Evolutionary conservation across 495 filamentous ascomycete species (phyloP).

Genomic region (Rhypophila decipiens): DNA sequence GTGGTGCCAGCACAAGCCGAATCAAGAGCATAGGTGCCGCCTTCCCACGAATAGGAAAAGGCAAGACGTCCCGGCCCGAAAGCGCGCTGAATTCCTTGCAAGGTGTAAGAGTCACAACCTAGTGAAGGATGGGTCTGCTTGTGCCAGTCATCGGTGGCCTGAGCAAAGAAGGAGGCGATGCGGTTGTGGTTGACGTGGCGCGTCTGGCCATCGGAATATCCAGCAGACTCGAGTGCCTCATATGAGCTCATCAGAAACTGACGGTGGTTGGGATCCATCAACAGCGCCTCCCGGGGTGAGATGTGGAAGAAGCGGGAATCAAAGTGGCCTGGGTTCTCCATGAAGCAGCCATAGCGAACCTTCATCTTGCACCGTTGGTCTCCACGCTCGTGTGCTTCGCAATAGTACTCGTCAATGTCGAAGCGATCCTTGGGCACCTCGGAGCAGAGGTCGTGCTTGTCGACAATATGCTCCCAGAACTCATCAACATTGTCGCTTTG

Average conservation of each 20-base stretch:
- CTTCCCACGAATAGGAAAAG: slow-evolving; percentile 35
- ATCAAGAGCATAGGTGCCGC: slow-evolving; percentile 37
- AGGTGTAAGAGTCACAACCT: slow-evolving; percentile 53
- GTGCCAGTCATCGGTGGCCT: slow-evolving; percentile 74
- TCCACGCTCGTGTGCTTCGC: slow-evolving; percentile 62
- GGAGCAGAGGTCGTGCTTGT: slow-evolving; percentile 46
- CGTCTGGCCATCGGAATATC: slow-evolving; percentile 67
- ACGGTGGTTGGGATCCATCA: slow-evolving; percentile 75
- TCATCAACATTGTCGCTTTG: slow-evolving; percentile 48
- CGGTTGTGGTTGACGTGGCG: slow-evolving; percentile 68
- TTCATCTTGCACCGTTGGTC: slow-evolving; percentile 59
- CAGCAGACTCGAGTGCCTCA: slow-evolving; percentile 78
- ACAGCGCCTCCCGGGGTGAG: slow-evolving; percentile 73
- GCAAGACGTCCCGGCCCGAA: slow-evolving; percentile 50
- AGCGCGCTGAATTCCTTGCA: slow-evolving; percentile 60
- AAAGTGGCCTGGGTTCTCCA: slow-evolving; percentile 68
- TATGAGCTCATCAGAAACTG: slow-evolving; percentile 70
- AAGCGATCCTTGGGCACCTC: slow-evolving; percentile 61
- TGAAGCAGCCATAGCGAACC: slow-evolving; percentile 72
- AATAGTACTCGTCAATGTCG: slow-evolving; percentile 61
- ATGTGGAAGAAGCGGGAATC: slow-evolving; percentile 81
- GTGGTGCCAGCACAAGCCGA: slow-evolving; percentile 38
- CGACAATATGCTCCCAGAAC: slow-evolving; percentile 58
- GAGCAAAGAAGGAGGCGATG: slow-evolving; percentile 78
- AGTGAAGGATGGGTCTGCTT: slow-evolving; percentile 72